Evolutionary conservation across 805 yeast species (phyloP).

Genomic region (Kodamaea kaohsiungensis): DNA sequence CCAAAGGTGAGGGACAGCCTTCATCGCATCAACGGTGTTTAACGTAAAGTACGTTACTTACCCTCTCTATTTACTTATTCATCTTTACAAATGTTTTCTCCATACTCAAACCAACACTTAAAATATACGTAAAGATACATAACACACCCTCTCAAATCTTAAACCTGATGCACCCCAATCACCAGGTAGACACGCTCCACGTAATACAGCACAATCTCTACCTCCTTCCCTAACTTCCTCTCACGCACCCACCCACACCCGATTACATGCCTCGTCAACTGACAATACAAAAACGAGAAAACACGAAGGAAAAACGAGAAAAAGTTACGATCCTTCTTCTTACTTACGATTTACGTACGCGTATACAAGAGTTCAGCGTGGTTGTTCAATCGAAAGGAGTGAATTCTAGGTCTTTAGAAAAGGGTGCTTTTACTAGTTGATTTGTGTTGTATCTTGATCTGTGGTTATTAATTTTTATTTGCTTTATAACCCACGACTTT

Average conservation of each 20-base stretch:
- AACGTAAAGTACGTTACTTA: neutral
- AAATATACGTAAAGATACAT: too few relatives aligned
- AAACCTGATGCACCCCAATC: neutral
- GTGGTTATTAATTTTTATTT: neutral
- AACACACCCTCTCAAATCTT: too few relatives aligned
- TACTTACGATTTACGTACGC: neutral
- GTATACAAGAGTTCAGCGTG: neutral
- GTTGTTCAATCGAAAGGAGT: neutral
- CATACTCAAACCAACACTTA: too few relatives aligned
- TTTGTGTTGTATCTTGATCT: neutral
- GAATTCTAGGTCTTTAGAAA: neutral
- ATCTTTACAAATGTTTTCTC: too few relatives aligned
- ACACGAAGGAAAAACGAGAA: constrained; percentile 3
- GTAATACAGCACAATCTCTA: neutral
- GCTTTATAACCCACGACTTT: neutral
- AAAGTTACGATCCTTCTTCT: constrained; percentile 1
- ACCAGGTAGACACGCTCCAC: neutral
- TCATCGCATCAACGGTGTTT: neutral
- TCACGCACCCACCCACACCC: neutral
- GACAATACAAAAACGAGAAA: constrained; percentile 1
- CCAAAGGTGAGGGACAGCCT: neutral
- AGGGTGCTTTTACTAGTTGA: neutral
- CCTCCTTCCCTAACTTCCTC: neutral
- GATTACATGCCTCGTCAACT: neutral
- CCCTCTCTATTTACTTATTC: too few relatives aligned